A percentile compares a stretch with the other conserved stretches of the same genome.
phyloP scores from a whole-genome alignment of 2,329 filamentous ascomycete species.

The Calonectria montana region DNA sequence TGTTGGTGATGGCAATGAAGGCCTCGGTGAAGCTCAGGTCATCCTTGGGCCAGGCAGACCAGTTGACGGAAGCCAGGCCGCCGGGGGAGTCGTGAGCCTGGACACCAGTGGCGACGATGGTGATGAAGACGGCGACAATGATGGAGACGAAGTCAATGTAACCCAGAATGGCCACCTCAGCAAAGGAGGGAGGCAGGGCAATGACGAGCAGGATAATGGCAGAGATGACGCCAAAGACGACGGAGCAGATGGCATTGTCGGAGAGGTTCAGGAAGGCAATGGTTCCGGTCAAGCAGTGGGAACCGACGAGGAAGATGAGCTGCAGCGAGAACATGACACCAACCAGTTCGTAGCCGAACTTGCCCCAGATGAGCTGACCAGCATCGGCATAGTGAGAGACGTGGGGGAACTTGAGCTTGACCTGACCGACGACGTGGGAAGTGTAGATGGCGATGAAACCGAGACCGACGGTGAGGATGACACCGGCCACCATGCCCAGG shows the following conservation, averaged over 20 bases:
- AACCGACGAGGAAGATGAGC: conserved; percentile 74
- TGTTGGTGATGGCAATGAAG: conserved; percentile 71
- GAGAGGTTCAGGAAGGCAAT: conserved; percentile 64
- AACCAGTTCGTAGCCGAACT: conserved; percentile 65
- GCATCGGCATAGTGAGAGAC: conserved; percentile 73
- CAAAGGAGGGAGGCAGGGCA: conserved; percentile 53
- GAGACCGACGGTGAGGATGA: conserved; percentile 28
- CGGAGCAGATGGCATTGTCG: conserved; percentile 36
- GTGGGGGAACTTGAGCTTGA: conserved; percentile 59
- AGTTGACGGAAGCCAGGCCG: conserved; percentile 23
- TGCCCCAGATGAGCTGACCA: conserved; percentile 67
- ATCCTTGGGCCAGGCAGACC: conserved; percentile 51
- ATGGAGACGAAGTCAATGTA: conserved; percentile 66
- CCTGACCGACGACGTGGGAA: conserved; percentile 30
- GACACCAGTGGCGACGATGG: conserved; percentile 19
- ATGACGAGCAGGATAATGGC: conserved; percentile 51
- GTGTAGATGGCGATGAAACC: conserved; percentile 32
- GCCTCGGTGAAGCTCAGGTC: conserved; percentile 58
- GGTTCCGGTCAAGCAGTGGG: conserved; percentile 71
- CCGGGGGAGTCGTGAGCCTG: not conserved
- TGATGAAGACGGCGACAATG: conserved; percentile 59
- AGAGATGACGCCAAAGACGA: conserved; percentile 51
- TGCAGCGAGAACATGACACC: conserved; percentile 53
- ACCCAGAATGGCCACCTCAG: conserved; percentile 45
- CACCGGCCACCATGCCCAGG: conserved; percentile 19